A percentile compares a stretch with the other conserved stretches of the same genome.
Conservation (phyloP, 192 early-diverging fungal species). For the Helicostylum pulchrum region DNA sequence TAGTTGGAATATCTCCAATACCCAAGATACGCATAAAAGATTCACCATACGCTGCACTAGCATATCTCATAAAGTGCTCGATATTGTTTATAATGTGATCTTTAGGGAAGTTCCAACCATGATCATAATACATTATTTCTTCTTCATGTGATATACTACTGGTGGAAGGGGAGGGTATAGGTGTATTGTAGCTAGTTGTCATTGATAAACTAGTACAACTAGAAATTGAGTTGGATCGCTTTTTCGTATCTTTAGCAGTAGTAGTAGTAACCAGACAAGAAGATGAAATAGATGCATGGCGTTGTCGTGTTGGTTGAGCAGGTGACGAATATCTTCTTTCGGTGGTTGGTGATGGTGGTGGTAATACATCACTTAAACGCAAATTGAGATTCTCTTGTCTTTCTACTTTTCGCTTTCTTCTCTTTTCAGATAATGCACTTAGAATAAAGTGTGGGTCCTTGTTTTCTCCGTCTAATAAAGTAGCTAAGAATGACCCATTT, state of each 20-base stretch:
- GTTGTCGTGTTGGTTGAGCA: conserved; percentile 8
- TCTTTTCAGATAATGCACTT: conserved; percentile 45
- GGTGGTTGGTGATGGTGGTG: no score
- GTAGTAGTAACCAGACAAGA: background rate
- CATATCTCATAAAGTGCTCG: conserved; percentile 64
- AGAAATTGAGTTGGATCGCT: conserved; percentile 30
- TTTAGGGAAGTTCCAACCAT: conserved; percentile 49
- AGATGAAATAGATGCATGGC: conserved; percentile 1
- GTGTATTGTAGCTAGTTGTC: background rate
- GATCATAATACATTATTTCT: conserved; percentile 25
- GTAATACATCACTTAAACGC: background rate
- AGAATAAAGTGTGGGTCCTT: conserved; percentile 38
- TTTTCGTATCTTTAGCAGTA: background rate
- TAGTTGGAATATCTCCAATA: conserved; percentile 45
- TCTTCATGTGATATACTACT: conserved; percentile 13
- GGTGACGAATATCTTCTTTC: background rate
- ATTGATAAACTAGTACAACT: conserved; percentile 33
- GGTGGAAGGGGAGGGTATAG: background rate
- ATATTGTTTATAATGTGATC: conserved; percentile 63
- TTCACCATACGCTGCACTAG: conserved; percentile 69
- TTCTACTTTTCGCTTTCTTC: conserved; percentile 32
- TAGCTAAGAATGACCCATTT: conserved; percentile 29
- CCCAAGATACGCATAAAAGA: conserved; percentile 74
- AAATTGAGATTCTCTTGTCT: conserved; percentile 16
- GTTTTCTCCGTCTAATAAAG: conserved; percentile 7